phyloP scores from a whole-genome alignment of 2,329 filamentous ascomycete species.

The Trichoderma sp. region DNA sequence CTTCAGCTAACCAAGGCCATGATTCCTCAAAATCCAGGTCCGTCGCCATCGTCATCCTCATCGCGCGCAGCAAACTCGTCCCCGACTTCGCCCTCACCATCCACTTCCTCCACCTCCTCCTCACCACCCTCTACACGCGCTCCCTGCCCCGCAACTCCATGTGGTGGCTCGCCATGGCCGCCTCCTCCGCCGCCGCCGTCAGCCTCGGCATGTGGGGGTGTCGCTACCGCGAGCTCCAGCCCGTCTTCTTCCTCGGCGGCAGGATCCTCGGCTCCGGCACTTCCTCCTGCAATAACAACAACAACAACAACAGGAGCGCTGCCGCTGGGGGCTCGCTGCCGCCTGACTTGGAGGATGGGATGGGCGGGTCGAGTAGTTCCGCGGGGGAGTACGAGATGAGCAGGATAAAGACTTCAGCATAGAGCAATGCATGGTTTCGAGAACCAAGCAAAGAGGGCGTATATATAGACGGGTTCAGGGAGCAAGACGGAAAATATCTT shows the following conservation, averaged over 20 bases:
- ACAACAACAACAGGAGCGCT: conserved; percentile 26
- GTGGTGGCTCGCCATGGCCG: conserved; percentile 74
- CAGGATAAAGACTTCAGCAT: conserved; percentile 45
- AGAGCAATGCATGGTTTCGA: background rate
- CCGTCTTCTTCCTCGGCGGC: conserved; percentile 79
- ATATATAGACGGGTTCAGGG: conserved; percentile 1
- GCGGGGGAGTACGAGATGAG: conserved; percentile 70
- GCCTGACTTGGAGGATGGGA: conserved; percentile 47
- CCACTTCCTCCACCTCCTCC: conserved; percentile 77
- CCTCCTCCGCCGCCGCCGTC: conserved; percentile 50
- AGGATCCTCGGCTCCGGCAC: conserved; percentile 41
- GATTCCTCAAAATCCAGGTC: conserved; percentile 55
- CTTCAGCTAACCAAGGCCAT: background rate
- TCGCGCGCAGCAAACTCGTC: conserved; percentile 89
- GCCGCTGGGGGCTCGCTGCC: conserved; percentile 32
- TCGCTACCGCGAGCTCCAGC: conserved; percentile 83
- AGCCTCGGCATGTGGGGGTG: conserved; percentile 86
- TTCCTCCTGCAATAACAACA: no score
- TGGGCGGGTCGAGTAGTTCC: conserved; percentile 31
- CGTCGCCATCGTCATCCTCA: conserved; percentile 78
- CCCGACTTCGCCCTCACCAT: conserved; percentile 92
- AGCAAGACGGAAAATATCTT: background rate
- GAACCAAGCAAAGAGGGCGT: background rate
- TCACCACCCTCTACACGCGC: conserved; percentile 77
- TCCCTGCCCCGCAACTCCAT: conserved; percentile 74